Evolutionary conservation across 176 grass and related monocot genomes (phyloP), one percentile per base, ranked within the genome.

Genomic region (Raddia guianensis): DNA sequence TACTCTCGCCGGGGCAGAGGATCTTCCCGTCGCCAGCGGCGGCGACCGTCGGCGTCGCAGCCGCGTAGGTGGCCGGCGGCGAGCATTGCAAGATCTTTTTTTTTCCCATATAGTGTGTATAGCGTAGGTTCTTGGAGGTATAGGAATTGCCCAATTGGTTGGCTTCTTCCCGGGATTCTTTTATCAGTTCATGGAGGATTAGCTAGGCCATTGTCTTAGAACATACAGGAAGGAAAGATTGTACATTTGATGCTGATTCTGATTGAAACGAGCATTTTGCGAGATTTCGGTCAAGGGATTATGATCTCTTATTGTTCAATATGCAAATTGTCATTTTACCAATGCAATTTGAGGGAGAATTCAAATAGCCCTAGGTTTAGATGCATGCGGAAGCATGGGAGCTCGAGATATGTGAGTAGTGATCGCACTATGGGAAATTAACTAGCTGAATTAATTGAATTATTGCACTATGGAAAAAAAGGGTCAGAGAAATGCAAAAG

Each of bases 1-100:
- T 94, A 37, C 27, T 89, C 1, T 82, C 92, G 2, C 72, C 59
- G 1, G 83, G 89, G 8, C 89, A 89, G 4, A 82, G 34, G 19
- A 83, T 90, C 49, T 90, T 87, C 27, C 10, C 18, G 3, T 4
- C 27, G 3, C 3, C 2, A 2, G 15, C 1, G 6, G 34, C 37
- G 37, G 37, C 37, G 37, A 40, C 1, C 4, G 46, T 0, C 5
- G 4, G 37, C 9, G 14, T 20, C 5, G 57, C 56, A 6, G 3
- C 85, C 0, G 7, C 46, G 0, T 86, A 52, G 12, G 3, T 12
- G 9, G 46, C 13, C 3, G 3, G 4, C 1, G 2, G 0, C 0
- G 4, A 40, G 4, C 37, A 37, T 6, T 46, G 5, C 9, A 15
- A 13, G 0, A 70, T 55, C 11, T 45, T 64, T 49, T 70, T 66